These are phyloP conservation scores for Pseudogymnoascus sp. DNA, from an alignment of 2,329 filamentous ascomycete genomes.

Conservation along the genomic window DNA sequence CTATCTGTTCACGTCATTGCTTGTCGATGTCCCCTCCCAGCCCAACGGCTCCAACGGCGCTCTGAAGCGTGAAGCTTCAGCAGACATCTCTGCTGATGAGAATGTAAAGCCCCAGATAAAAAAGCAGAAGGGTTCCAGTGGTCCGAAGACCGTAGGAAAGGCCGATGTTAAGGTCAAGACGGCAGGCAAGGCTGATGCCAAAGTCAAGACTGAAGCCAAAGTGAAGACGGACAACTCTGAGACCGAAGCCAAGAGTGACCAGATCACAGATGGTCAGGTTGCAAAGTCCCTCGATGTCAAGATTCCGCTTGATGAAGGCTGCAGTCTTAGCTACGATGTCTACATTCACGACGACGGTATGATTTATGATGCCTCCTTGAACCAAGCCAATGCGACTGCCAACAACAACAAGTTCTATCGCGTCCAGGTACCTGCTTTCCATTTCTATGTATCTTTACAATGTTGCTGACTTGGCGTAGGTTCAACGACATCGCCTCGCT, in stretches of 20 bases:
- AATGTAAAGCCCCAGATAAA: slow-evolving; percentile 24
- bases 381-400: slow-evolving; percentile 61
- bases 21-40: slow-evolving; percentile 9
- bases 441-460: background rate
- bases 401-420: slow-evolving; percentile 85
- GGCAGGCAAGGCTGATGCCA: slow-evolving; percentile 18
- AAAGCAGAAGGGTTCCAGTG: slow-evolving; percentile 24
- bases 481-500: slow-evolving; percentile 9
- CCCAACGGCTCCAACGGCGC: slow-evolving; percentile 16
- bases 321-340: slow-evolving; percentile 38
- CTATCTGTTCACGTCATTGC: slow-evolving; percentile 21
- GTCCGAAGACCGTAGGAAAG: slow-evolving; percentile 23
- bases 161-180: slow-evolving; percentile 20
- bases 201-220: slow-evolving; percentile 10
- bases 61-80: slow-evolving; percentile 13
- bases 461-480: background rate
- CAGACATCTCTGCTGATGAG: slow-evolving; percentile 20
- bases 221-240: slow-evolving; percentile 10
- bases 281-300: slow-evolving; percentile 37
- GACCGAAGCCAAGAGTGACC: slow-evolving; percentile 13
- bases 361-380: slow-evolving; percentile 72
- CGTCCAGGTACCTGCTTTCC: slow-evolving; percentile 47
- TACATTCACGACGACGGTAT: slow-evolving; percentile 57
- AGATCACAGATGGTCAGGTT: slow-evolving; percentile 37
- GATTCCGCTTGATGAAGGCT: slow-evolving; percentile 45